Evolutionary conservation across 2,329 filamentous ascomycete species (phyloP), one percentile per base, ranked within the genome.

Genomic region (Alternaria burnsii): DNA sequence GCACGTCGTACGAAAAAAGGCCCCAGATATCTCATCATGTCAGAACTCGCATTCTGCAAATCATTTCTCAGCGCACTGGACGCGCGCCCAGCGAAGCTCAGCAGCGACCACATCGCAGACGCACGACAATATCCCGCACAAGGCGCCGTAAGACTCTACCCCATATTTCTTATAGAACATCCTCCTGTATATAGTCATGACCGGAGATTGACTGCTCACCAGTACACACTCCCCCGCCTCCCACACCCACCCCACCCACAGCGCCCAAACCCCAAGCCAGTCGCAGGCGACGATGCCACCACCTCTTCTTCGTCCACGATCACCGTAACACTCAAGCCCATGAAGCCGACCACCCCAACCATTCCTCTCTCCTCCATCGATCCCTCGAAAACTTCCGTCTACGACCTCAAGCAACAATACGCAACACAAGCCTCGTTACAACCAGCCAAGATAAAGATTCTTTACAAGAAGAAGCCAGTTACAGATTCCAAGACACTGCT

Each of bases 41-140:
- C 77, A n/a, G 94, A 97, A 85, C 81, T 94, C 62, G 83, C 88
- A 52, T 98, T 97, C 79, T 91, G 93, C 70, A 93, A 91, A 80
- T 85, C 88, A 32, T 97, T 97, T 80, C 88, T 99, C 69, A 84
- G 89, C 53, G 86, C 88, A 22, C 87, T 98, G 64, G 93, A 97
- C 80, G 87, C 88, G 62, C 89, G 90, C 51, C 91, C 93, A 8
- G 79, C 89, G 71, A 96, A 94, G 83, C 87, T 98, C 65, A 88
- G 90, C n/a, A 84, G 91, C 66, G 93, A 98, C 79, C 91, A 97
- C 87, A 89, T 96, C 78, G 92, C 94, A 80, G 92, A 97, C 75
- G 88, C 92, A 51, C 89, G 89, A 71, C 88, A 85, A 68, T 94
- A 94, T 76, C 91, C 92, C 24, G 83, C 91, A 26, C 88, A 91